Evolutionary conservation across 805 yeast species (phyloP), one percentile per base, ranked within the genome.

Genomic region (Candida golubevii): DNA sequence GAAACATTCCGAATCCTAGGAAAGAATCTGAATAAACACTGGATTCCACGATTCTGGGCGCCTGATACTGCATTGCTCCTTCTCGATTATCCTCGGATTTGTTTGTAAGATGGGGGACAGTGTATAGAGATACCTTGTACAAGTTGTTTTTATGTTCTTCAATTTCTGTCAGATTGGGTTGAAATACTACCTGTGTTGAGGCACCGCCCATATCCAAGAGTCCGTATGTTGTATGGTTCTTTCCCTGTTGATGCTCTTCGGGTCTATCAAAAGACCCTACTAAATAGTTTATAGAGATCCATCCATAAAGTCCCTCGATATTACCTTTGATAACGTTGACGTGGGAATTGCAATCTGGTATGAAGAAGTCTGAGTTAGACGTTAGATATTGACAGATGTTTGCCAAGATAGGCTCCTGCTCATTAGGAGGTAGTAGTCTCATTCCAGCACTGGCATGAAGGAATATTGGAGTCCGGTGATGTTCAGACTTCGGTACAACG

Each of bases 361-460:
- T 48, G 53, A 63, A 79, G 49, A 80, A 79, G 32, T 72, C 69
- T 1, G 80, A 74, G 32, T 78, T 65, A 10, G 52, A 42, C 38
- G 62, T 62, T 34, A 83, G 59, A 49, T 79, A 81, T 8, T 56
- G 44, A 54, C 89, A 83, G 3, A 78, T 67, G 33, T 65, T 63
- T 12, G 63, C 66, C 45, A 82, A 55, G 14, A 82, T 70, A 13
- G 61, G 60, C 35, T 63, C 64, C 51, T 76, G 81, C 31, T 77
- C 76, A 10, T 69, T 64, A 1, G 82, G 84, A 15, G 71, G 72
- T 35, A 83, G 61, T 11, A 78, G 58, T 36, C 88, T 61, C 80
- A 82, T 74, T 0, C 87, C 87, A 0, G 85, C 88, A 0, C 88
- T 83, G 0, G 86, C 80, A 59, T 83, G 87, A 7, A 83, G 58